Conservation (phyloP, 2,329 filamentous ascomycete genomes). For the Uncinocarpus reesii region DNA sequence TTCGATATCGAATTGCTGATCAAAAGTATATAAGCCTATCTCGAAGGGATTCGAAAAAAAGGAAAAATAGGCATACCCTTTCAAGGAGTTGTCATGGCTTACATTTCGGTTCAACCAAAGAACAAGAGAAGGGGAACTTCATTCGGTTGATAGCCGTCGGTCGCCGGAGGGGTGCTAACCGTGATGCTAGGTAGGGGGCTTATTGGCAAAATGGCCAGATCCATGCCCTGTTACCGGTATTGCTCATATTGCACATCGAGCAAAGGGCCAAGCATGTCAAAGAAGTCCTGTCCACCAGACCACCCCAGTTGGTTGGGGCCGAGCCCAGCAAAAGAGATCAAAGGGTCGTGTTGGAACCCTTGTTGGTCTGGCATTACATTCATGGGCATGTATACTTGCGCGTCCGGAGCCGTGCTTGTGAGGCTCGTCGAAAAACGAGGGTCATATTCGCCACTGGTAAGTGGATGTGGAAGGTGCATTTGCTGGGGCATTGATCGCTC, state of each 20-base stretch:
- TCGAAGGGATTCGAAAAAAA: no score
- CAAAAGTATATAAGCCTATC: no score
- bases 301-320: constrained; percentile 20
- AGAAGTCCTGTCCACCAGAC: constrained; percentile 20
- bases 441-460: constrained; percentile 8
- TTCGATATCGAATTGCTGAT: no score
- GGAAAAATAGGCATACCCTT: no score
- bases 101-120: no score
- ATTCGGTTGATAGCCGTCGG: no score
- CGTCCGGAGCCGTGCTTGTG: constrained; percentile 9
- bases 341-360: constrained; percentile 17
- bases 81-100: no score
- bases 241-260: constrained; percentile 20
- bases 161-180: no score
- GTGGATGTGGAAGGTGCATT: constrained; percentile 4
- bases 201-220: no score
- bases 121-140: no score
- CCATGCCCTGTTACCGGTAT: constrained; percentile 12
- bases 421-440: not conserved
- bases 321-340: constrained; percentile 19
- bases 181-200: no score
- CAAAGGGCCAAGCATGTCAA: constrained; percentile 20
- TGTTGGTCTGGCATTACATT: constrained; percentile 10
- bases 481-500: constrained; percentile 8
- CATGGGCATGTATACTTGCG: constrained; percentile 14